Evolutionary conservation across 2,329 filamentous ascomycete genomes (phyloP), one percentile per base, ranked within the genome.

Genomic region (Aspergillus pseudonomiae): DNA sequence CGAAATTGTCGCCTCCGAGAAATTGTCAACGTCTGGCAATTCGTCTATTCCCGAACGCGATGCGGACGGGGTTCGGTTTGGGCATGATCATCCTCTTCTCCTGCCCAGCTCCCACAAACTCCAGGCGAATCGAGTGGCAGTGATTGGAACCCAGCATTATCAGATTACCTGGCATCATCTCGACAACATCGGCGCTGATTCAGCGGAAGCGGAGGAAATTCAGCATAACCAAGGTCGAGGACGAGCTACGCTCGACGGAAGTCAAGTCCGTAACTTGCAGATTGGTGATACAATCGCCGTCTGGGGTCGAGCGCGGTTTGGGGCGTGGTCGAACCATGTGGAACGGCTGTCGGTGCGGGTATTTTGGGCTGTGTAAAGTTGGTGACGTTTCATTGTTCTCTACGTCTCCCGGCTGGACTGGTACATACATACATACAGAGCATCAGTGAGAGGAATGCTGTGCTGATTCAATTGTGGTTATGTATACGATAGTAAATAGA

Each of bases 231-330:
- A 70, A n/a, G 78, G 78, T 5, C 73, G 78, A 12, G 78, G 78
- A 0, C 68, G 71, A 14, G 70, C 61, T 26, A 80, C 77, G 2
- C 60, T 79, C 12, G 73, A 77, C 67, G 78, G 78, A n/a, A 68
- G 61, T 7, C 66, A 67, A 46, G 76, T 79, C 34, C 69, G 78
- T 19, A 66, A 70, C 24, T 63, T 80, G 68, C 64, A 74, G 21
- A 58, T 78, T 59, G 78, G 78, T 1, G 77, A 80, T 65, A 73
- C 76, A 6, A 70, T 79, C 62, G 68, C 72, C 14, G 58, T 80
- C n/a, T 79, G 76, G 77, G 74, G 70, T 19, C 67, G 77, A 30
- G 74, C 78, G 21, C 72, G 78, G 30, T 80, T 79, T 64, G 68
- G 68, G 0, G 74, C 72, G 6, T 80, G 78, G 78, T 43, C 55